A percentile compares a stretch with the other conserved stretches of the same genome.
phyloP scores from a whole-genome alignment of 768 basidiomycete genomes.

The Termitomyces heimii region DNA sequence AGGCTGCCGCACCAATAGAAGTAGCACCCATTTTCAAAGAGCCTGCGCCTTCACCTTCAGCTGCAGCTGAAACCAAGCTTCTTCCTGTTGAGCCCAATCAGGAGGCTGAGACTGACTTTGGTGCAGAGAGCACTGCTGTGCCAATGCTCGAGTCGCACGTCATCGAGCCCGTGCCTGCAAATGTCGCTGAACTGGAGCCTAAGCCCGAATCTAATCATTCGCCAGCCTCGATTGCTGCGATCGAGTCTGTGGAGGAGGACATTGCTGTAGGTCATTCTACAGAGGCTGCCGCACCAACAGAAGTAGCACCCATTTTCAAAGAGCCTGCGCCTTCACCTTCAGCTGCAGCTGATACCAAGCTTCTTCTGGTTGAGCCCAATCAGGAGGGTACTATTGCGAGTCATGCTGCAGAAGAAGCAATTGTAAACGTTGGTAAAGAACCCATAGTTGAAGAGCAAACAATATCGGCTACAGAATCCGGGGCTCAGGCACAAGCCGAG shows the following conservation, averaged over 20 bases:
- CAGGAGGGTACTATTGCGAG: not conserved
- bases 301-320: not conserved
- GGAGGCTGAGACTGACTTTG: too few relatives aligned
- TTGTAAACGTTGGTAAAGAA: not conserved
- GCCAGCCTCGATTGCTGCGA: not conserved
- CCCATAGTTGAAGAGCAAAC: not conserved
- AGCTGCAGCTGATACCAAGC: not conserved
- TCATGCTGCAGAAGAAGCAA: not conserved
- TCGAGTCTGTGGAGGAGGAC: not conserved
- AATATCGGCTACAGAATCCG: not conserved
- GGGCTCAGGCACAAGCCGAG: not conserved
- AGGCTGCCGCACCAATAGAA: not conserved
- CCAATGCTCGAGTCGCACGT: not conserved
- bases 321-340: not conserved
- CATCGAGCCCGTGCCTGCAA: not conserved
- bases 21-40: not conserved
- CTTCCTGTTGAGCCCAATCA: not conserved
- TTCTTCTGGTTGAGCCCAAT: too few relatives aligned
- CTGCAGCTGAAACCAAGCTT: not conserved
- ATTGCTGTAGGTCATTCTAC: not conserved
- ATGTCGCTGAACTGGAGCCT: not conserved
- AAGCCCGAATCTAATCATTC: not conserved
- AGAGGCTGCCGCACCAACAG: not conserved
- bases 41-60: not conserved
- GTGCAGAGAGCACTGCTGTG: not conserved